A percentile compares a stretch with the other conserved stretches of the same genome.
phyloP scores from a whole-genome alignment of 2,329 filamentous ascomycete genomes.

The Cladobotryum protrusum region DNA sequence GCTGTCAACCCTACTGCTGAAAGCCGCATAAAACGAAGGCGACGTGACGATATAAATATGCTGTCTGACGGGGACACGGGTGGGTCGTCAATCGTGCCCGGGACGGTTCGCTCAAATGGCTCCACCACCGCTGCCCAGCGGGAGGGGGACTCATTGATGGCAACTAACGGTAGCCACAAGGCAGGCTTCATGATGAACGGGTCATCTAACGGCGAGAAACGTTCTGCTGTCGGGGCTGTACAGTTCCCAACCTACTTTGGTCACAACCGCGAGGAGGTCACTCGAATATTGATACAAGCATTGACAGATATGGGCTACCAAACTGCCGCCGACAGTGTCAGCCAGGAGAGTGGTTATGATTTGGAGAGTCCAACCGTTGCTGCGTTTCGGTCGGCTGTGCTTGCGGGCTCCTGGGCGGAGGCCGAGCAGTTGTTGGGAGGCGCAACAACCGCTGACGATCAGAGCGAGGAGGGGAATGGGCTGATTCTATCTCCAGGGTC shows the following conservation, averaged over 20 bases:
- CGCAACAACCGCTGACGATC: conserved; percentile 31
- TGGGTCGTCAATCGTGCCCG: conserved; percentile 27
- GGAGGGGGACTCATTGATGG: conserved; percentile 15
- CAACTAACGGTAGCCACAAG: conserved; percentile 44
- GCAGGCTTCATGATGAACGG: conserved; percentile 47
- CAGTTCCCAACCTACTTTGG: conserved; percentile 57
- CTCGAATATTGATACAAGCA: conserved; percentile 85
- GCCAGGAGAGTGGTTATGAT: conserved; percentile 76
- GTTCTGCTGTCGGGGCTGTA: conserved; percentile 9
- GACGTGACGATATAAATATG: conserved; percentile 53
- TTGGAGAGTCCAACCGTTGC: conserved; percentile 81
- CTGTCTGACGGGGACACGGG: conserved; percentile 50
- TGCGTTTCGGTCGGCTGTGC: conserved; percentile 74
- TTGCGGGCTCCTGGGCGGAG: conserved; percentile 73
- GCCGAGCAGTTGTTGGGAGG: conserved; percentile 77
- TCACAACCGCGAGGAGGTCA: conserved; percentile 88
- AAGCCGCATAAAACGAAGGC: conserved; percentile 44
- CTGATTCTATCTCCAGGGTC: conserved; percentile 70
- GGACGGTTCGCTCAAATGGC: not conserved
- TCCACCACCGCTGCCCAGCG: conserved; percentile 20
- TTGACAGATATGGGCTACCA: conserved; percentile 83
- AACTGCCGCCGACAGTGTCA: conserved; percentile 66
- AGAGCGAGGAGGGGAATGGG: conserved; percentile 41
- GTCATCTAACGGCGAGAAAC: conserved; percentile 33
- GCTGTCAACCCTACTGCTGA: conserved; percentile 12